A percentile compares a stretch with the other conserved stretches of the same genome.
Evolutionary conservation across 345 rosid species (phyloP).

Genomic region (Odontarrhena argentea): DNA sequence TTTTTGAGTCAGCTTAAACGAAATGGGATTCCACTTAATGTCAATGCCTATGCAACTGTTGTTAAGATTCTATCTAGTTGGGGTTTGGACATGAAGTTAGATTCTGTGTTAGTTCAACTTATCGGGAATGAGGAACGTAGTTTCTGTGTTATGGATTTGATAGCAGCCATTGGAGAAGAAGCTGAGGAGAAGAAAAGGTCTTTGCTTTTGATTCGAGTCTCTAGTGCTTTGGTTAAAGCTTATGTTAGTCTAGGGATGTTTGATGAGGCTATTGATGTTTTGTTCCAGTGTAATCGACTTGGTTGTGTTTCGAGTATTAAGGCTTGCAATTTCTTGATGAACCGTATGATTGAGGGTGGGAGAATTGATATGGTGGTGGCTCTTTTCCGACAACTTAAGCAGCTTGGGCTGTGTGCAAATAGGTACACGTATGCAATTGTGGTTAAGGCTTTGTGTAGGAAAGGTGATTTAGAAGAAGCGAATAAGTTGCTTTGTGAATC

Average conservation of each 20-base stretch:
- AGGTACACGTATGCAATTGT: slow-evolving; percentile 57
- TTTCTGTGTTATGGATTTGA: slow-evolving; percentile 49
- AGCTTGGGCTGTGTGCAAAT: slow-evolving; percentile 51
- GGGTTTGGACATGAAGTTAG: slow-evolving; percentile 51
- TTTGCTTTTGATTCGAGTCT: slow-evolving; percentile 37
- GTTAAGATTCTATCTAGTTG: slow-evolving; percentile 47
- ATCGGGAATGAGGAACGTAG: slow-evolving; percentile 36
- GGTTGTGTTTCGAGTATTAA: slow-evolving; percentile 47
- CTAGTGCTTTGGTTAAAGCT: slow-evolving; percentile 58
- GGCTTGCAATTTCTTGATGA: slow-evolving; percentile 65
- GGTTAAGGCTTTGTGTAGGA: slow-evolving; percentile 65
- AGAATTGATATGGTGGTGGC: slow-evolving; percentile 51
- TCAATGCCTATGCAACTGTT: slow-evolving; percentile 50
- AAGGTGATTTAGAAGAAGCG: slow-evolving; percentile 57
- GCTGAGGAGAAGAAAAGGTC: slow-evolving; percentile 34
- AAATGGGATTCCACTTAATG: slow-evolving; percentile 46
- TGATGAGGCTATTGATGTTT: slow-evolving; percentile 55
- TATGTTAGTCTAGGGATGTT: slow-evolving; percentile 53
- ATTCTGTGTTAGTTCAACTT: slow-evolving; percentile 49
- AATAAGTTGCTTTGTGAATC: slow-evolving; percentile 42
- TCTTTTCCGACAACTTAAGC: slow-evolving; percentile 49
- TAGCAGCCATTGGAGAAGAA: slow-evolving; percentile 43
- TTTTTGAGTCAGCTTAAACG: slow-evolving; percentile 45
- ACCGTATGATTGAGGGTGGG: slow-evolving; percentile 49
- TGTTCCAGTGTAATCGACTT: slow-evolving; percentile 42